These are phyloP conservation scores for Gastrodia elata DNA, from an alignment of 106 monocot genomes.

Conservation along the genomic window DNA sequence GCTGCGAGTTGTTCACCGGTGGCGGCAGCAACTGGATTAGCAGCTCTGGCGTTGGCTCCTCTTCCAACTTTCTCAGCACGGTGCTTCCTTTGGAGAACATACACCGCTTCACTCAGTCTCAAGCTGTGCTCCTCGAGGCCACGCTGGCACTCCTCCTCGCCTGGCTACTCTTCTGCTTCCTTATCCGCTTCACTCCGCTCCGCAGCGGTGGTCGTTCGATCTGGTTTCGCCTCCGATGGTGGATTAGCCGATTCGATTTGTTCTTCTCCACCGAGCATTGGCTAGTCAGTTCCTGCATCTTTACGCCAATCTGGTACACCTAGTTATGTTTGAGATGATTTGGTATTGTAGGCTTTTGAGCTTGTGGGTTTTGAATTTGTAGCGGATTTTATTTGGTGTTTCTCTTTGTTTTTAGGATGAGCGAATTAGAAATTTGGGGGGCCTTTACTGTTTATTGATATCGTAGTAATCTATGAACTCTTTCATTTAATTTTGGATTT, in stretches of 20 bases:
- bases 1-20: conserved; percentile 6
- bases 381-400: background rate
- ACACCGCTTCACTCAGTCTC: conserved; percentile 17
- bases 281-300: conserved; percentile 11
- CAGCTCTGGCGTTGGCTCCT: conserved; percentile 14
- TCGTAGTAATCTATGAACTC: no score
- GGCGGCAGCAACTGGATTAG: conserved; percentile 7
- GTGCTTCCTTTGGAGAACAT: conserved; percentile 20
- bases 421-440: background rate
- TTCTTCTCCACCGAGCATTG: conserved; percentile 15
- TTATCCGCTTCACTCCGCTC: conserved; percentile 9
- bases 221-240: conserved; percentile 15
- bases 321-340: background rate
- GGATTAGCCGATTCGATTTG: conserved; percentile 21
- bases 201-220: conserved; percentile 1
- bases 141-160: conserved; percentile 1
- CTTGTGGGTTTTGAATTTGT: background rate
- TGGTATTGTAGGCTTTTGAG: background rate
- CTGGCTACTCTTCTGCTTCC: conserved; percentile 17
- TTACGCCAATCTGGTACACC: background rate
- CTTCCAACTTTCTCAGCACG: conserved; percentile 8
- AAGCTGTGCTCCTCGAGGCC: conserved; percentile 11
- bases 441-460: background rate
- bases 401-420: background rate
- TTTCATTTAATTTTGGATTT: no score